Evolutionary conservation across 257 asterid genomes (phyloP), one percentile per base, ranked within the genome.

Genomic region (Petunia axillaris): DNA sequence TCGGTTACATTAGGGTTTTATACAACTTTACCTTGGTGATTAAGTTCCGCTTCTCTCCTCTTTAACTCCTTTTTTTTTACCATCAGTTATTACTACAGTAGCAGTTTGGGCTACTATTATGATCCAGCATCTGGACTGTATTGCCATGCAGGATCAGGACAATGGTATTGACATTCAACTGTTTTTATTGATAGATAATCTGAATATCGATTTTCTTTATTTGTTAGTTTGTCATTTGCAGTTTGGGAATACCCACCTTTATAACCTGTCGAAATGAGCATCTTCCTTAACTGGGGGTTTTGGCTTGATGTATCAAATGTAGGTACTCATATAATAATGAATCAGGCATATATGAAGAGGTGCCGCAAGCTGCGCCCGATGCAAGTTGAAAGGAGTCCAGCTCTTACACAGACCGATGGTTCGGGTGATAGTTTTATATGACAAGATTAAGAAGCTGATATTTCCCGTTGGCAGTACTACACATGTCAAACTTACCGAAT

Each of bases 61-160:
- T 48, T 13, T 10, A 50, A 11, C 35, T 8, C 14, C 15, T 3
- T 6, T 71, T 50, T 5, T 3, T 0, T 10, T 48, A n/a, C 3
- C 13, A 48, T 8, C 94, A 95, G 98, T 71, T 96, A 94, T 87
- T 96, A 96, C 86, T 96, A 96, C 85, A 96, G 94, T 80, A 87
- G 93, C 94, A 94, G 89, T 81, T 88, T 82, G 83, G 99, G 99
- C 65, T 93, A 96, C 83, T 96, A 94, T 75, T 96, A 96, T 38
- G 99, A 96, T 83, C 94, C 99, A 46, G 87, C 97, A 63, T 86
- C 98, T 0, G 97, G 98, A 80, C 86, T 91, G 13, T 96, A 93
- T 75, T 93, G 97, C 87, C 70, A 80, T 85, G 99, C 99, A 44
- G 85, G 94, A 66, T 84, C 98, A 38, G 98, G 98, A 68, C 90